A percentile compares a stretch with the other conserved stretches of the same genome.
These are phyloP conservation scores for Helicostylum pulchrum DNA, from an alignment of 192 early-diverging fungal species.

Conservation along the genomic window DNA sequence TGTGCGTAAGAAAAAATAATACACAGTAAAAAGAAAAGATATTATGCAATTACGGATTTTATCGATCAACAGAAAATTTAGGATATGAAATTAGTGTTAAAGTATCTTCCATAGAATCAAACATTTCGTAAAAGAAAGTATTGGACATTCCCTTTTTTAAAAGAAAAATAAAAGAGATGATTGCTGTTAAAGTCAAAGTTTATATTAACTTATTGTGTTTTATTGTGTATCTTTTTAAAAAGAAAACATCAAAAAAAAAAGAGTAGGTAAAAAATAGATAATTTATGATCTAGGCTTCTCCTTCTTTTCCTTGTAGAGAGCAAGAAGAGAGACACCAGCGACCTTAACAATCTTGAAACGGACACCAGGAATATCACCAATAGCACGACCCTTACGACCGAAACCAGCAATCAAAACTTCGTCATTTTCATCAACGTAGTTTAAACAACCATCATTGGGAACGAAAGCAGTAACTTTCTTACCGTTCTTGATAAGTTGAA, in stretches of 20 bases:
- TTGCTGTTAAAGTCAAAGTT: too few species aligned
- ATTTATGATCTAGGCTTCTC: conserved; percentile 96
- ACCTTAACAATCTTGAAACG: conserved; percentile 99
- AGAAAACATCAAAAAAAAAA: neutral
- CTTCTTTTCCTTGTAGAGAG: conserved; percentile 99
- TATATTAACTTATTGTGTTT: too few species aligned
- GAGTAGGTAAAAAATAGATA: neutral
- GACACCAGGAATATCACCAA: conserved; percentile 99
- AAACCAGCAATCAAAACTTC: conserved; percentile 99
- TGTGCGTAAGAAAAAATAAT: too few species aligned
- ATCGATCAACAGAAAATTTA: too few species aligned
- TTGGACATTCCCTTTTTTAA: too few species aligned
- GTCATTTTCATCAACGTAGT: conserved; percentile 99
- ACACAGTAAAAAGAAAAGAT: too few species aligned
- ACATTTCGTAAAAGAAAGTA: too few species aligned
- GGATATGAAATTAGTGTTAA: too few species aligned
- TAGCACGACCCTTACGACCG: conserved; percentile 98
- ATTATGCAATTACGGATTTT: too few species aligned
- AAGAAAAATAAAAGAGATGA: too few species aligned
- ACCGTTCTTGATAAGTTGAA: conserved; percentile 99
- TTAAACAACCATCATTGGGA: conserved; percentile 99
- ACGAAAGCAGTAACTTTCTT: conserved; percentile 99
- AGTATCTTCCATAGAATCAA: too few species aligned
- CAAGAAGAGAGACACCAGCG: conserved; percentile 96
- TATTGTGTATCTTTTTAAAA: neutral